phyloP scores from a whole-genome alignment of 2,329 filamentous ascomycete genomes.

The Penicillium sp. region DNA sequence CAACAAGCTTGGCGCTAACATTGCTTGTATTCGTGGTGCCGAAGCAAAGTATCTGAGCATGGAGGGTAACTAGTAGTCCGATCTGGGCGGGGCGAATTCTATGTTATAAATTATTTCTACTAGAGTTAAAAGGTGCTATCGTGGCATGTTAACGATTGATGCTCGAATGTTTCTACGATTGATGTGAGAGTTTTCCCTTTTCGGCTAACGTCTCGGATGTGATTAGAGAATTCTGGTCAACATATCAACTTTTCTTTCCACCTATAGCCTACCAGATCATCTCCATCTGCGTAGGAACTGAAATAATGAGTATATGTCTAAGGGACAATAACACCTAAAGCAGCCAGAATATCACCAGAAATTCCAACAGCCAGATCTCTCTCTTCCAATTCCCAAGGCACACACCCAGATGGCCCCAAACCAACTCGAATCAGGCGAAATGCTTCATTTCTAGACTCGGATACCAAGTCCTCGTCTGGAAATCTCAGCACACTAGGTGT shows the following conservation, averaged over 20 bases:
- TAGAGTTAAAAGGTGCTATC: not conserved
- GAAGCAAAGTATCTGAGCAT: slow-evolving; percentile 68
- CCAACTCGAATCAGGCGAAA: slow-evolving; percentile 23
- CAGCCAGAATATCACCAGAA: slow-evolving; percentile 4
- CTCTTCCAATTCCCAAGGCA: slow-evolving; percentile 25
- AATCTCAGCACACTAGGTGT: slow-evolving; percentile 27
- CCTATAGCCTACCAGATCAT: too few species aligned
- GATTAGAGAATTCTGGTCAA: too few species aligned
- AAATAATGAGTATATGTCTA: not conserved
- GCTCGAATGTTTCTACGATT: not conserved
- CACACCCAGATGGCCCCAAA: slow-evolving; percentile 23
- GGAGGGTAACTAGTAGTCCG: slow-evolving; percentile 34
- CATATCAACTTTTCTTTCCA: too few species aligned
- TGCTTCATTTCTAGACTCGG: slow-evolving; percentile 1
- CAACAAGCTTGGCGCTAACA: slow-evolving; percentile 92
- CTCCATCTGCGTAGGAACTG: not conserved
- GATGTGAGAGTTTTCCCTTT: not conserved
- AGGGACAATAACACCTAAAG: not conserved
- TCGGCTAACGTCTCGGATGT: too few species aligned
- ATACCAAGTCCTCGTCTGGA: slow-evolving; percentile 27
- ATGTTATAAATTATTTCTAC: not conserved
- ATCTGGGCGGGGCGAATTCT: not conserved
- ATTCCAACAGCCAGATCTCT: slow-evolving; percentile 19
- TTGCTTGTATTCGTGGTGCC: slow-evolving; percentile 82
- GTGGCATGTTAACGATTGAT: not conserved